A percentile compares a stretch with the other conserved stretches of the same genome.
Conservation (phyloP, 2,329 filamentous ascomycete genomes). For the Colletotrichum destructivum region DNA sequence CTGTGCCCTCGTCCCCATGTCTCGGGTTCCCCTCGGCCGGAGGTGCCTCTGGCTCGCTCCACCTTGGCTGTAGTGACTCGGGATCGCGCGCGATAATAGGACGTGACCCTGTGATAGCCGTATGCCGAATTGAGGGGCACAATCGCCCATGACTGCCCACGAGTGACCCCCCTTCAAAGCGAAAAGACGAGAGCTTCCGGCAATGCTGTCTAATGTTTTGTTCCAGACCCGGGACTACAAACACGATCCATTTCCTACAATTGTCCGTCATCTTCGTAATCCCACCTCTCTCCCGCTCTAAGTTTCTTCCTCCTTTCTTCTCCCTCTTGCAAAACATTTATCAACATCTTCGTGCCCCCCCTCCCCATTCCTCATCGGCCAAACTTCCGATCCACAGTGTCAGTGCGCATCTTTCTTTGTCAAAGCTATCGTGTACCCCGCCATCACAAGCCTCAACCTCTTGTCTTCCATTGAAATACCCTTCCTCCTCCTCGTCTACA, state of each 20-base stretch:
- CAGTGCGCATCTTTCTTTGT: constrained; percentile 28
- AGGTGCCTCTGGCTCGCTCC: constrained; percentile 36
- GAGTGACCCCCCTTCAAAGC: constrained; percentile 5
- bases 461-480: background rate
- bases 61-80: constrained; percentile 39
- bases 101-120: constrained; percentile 39
- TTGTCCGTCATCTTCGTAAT: constrained; percentile 37
- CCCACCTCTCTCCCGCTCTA: constrained; percentile 17
- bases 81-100: constrained; percentile 35
- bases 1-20: constrained; percentile 30
- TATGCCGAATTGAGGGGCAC: constrained; percentile 42
- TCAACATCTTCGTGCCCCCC: background rate
- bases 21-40: constrained; percentile 50
- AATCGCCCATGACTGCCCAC: constrained; percentile 10
- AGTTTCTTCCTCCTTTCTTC: constrained; percentile 27
- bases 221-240: constrained; percentile 36
- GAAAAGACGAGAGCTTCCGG: constrained; percentile 32
- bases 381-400: background rate
- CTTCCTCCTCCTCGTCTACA: constrained; percentile 17
- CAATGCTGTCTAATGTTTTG: constrained; percentile 32
- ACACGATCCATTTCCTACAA: constrained; percentile 23
- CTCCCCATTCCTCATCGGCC: constrained; percentile 21
- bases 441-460: constrained; percentile 33
- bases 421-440: constrained; percentile 25
- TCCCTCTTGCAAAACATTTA: constrained; percentile 29